A percentile compares a stretch with the other conserved stretches of the same genome.
Evolutionary conservation across 2,329 filamentous ascomycete genomes (phyloP).

Genomic region (Alternaria atra): DNA sequence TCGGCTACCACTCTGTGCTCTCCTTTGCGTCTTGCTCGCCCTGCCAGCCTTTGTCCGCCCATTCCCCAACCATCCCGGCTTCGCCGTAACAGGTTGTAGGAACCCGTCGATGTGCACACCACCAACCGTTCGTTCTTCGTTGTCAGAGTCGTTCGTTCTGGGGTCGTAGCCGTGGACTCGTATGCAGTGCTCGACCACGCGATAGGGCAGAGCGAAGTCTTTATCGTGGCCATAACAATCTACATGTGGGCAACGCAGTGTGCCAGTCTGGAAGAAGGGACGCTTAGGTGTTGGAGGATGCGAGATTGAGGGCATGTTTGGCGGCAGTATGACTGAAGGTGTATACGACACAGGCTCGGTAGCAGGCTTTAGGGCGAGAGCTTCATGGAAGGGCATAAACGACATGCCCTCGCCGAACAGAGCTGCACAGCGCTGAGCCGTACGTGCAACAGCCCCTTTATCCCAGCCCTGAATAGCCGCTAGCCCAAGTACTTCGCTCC

Average conservation of each 20-base stretch:
- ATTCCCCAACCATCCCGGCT: conserved; percentile 40
- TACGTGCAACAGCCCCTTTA: conserved; percentile 70
- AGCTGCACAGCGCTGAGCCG: conserved; percentile 76
- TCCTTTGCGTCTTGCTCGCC: conserved; percentile 26
- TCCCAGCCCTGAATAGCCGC: conserved; percentile 77
- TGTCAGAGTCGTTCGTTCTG: conserved; percentile 55
- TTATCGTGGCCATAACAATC: conserved; percentile 40
- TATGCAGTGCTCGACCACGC: conserved; percentile 57
- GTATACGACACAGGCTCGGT: conserved; percentile 48
- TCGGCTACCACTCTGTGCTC: conserved; percentile 1
- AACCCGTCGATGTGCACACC: conserved; percentile 76
- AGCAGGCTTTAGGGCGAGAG: conserved; percentile 27
- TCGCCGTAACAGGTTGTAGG: conserved; percentile 61
- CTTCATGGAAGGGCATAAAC: conserved; percentile 65
- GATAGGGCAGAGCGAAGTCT: conserved; percentile 36
- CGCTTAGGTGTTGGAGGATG: conserved; percentile 22
- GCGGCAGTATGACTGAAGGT: conserved; percentile 39
- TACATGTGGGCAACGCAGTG: conserved; percentile 44
- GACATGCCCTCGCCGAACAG: conserved; percentile 78
- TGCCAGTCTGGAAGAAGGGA: conserved; percentile 39
- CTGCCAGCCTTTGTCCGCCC: conserved; percentile 33
- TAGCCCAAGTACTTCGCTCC: conserved; percentile 83
- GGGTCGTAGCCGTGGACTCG: conserved; percentile 56
- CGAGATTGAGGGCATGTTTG: conserved; percentile 2
- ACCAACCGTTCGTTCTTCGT: conserved; percentile 61